These are phyloP conservation scores for Trypanosoma brucei DNA, from an alignment of 208 protist genomes.

Conservation along the genomic window DNA sequence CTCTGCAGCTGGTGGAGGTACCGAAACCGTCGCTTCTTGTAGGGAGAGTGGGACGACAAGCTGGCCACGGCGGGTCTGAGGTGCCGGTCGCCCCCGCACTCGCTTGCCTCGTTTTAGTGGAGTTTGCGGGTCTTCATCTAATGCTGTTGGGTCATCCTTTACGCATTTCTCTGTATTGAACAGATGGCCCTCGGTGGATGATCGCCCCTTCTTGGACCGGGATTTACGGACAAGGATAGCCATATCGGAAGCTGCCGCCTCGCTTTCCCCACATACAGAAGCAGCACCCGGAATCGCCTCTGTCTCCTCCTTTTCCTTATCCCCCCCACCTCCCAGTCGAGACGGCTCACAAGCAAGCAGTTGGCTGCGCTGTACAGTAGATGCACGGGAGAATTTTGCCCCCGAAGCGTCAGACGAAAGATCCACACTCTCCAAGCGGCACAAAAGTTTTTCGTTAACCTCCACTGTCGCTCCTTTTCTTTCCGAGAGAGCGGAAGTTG, in stretches of 20 bases:
- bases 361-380: no score
- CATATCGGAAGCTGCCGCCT: not conserved
- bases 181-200: not conserved
- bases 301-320: no score
- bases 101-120: constrained; percentile 3
- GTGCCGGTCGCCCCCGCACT: not conserved
- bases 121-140: not conserved
- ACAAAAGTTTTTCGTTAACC: no score
- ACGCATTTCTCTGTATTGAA: not conserved
- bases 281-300: no score
- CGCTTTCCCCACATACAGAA: not conserved
- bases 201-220: not conserved
- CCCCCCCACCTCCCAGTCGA: no score
- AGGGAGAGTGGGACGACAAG: not conserved
- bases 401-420: no score
- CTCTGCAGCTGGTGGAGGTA: not conserved
- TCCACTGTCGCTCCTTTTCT: no score
- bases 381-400: no score
- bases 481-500: no score
- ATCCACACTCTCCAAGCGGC: no score
- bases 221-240: not conserved
- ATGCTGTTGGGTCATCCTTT: not conserved
- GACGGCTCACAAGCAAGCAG: no score
- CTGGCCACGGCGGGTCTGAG: not conserved
- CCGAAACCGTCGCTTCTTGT: not conserved